Conservation (phyloP, 2,329 filamentous ascomycete genomes). For the Curvularia spicifera region DNA sequence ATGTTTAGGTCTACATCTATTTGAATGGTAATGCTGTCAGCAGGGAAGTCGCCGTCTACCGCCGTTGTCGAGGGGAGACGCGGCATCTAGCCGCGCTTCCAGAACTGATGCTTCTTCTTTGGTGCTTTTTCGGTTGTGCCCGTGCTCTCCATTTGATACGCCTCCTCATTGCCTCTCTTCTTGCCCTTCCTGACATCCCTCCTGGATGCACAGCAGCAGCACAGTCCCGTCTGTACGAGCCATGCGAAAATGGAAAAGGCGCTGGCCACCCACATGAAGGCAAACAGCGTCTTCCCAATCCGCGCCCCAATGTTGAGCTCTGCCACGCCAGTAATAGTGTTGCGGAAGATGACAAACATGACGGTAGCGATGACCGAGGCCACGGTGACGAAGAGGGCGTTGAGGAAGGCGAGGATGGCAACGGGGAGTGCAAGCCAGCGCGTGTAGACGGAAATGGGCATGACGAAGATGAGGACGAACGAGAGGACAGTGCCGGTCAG, state of each 20-base stretch:
- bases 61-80: not conserved
- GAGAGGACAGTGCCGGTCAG: constrained; percentile 72
- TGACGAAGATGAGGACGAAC: constrained; percentile 73
- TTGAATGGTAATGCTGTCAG: not conserved
- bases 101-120: constrained; percentile 25
- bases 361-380: constrained; percentile 79
- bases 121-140: constrained; percentile 7
- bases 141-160: constrained; percentile 33
- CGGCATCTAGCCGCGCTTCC: constrained; percentile 23
- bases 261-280: constrained; percentile 86
- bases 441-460: constrained; percentile 60
- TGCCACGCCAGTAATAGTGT: constrained; percentile 72
- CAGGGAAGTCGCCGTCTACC: not conserved
- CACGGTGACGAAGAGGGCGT: constrained; percentile 70
- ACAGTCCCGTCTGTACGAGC: constrained; percentile 73
- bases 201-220: constrained; percentile 73
- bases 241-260: constrained; percentile 72
- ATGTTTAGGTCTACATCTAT: constrained; percentile 1
- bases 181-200: constrained; percentile 59
- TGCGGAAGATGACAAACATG: constrained; percentile 81
- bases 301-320: constrained; percentile 77
- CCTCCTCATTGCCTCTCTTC: constrained; percentile 53
- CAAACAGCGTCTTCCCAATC: constrained; percentile 77
- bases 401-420: constrained; percentile 69
- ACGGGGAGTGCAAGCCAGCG: constrained; percentile 69